Conservation (phyloP, 1,284 basidiomycete species). For the Leccinum griseonigrum region DNA sequence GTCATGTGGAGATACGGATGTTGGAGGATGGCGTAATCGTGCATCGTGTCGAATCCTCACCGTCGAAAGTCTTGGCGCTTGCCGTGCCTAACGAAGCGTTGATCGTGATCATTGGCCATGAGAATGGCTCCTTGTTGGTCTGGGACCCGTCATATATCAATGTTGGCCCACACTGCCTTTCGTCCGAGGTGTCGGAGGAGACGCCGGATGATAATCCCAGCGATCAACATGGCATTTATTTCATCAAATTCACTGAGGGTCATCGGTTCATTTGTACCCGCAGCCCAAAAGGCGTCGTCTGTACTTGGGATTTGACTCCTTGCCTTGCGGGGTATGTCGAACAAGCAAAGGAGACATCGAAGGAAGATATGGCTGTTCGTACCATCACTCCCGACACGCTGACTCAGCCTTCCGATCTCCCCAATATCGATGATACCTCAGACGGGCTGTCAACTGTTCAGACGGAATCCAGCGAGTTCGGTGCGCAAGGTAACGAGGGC, state of each 20-base stretch:
- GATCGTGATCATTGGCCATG: slow-evolving; percentile 12
- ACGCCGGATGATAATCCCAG: background rate
- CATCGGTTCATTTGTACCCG: slow-evolving; percentile 13
- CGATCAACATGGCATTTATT: slow-evolving; percentile 10
- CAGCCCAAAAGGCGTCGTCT: slow-evolving; percentile 15
- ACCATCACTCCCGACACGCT: background rate
- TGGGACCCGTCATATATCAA: slow-evolving; percentile 19
- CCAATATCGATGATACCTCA: background rate
- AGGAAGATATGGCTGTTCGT: background rate
- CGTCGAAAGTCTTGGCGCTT: slow-evolving; percentile 15
- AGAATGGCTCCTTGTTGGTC: slow-evolving; percentile 20
- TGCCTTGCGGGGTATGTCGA: slow-evolving; percentile 13
- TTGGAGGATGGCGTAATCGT: slow-evolving; percentile 16
- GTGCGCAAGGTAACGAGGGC: background rate
- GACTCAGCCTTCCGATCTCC: background rate
- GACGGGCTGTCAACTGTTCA: background rate
- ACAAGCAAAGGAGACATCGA: background rate
- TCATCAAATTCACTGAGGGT: slow-evolving; percentile 17
- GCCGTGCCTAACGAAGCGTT: slow-evolving; percentile 6
- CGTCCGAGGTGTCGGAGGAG: background rate
- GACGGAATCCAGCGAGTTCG: background rate
- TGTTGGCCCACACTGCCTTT: slow-evolving; percentile 10
- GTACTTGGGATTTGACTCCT: slow-evolving; percentile 19
- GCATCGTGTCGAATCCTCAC: slow-evolving; percentile 8
- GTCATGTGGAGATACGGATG: slow-evolving; percentile 18